Conservation (phyloP, 768 basidiomycete species). For the Porpolomopsis calyptriformis region DNA sequence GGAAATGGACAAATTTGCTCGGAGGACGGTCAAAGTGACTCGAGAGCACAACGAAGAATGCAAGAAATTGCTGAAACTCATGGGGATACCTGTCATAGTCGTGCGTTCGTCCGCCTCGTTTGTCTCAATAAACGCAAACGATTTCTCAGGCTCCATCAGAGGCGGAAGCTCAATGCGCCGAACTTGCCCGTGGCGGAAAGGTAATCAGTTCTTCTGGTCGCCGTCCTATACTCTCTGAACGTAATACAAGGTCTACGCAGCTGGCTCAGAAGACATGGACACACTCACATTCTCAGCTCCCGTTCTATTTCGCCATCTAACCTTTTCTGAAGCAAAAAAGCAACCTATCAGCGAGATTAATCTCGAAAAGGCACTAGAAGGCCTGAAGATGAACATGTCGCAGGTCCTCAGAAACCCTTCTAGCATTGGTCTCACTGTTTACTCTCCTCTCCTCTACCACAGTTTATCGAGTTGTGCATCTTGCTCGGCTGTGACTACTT, state of each 20-base stretch:
- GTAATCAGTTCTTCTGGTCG: slow-evolving; percentile 27
- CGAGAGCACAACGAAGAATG: slow-evolving; percentile 96
- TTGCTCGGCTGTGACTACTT: slow-evolving; percentile 97
- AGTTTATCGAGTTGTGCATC: slow-evolving; percentile 97
- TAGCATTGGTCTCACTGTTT: not conserved
- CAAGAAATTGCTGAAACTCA: slow-evolving; percentile 70
- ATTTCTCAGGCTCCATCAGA: slow-evolving; percentile 81
- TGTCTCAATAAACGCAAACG: slow-evolving; percentile 4
- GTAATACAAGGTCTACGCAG: slow-evolving; percentile 73
- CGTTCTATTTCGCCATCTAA: slow-evolving; percentile 87
- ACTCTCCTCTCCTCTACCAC: not conserved
- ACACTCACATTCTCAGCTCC: slow-evolving; percentile 93
- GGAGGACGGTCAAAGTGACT: slow-evolving; percentile 91
- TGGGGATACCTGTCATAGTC: slow-evolving; percentile 94
- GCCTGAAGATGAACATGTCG: slow-evolving; percentile 87
- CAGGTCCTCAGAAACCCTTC: slow-evolving; percentile 40
- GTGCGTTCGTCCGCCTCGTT: slow-evolving; percentile 29
- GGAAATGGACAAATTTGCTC: slow-evolving; percentile 82
- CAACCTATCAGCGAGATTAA: slow-evolving; percentile 90
- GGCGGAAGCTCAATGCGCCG: slow-evolving; percentile 98
- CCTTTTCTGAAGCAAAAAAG: slow-evolving; percentile 96
- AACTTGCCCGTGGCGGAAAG: slow-evolving; percentile 92
- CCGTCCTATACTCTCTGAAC: too few relatives aligned
- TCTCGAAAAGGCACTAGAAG: slow-evolving; percentile 72
- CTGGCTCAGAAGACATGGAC: slow-evolving; percentile 99